phyloP scores from a whole-genome alignment of 495 filamentous ascomycete genomes.

The Penicillium simplicissimum region DNA sequence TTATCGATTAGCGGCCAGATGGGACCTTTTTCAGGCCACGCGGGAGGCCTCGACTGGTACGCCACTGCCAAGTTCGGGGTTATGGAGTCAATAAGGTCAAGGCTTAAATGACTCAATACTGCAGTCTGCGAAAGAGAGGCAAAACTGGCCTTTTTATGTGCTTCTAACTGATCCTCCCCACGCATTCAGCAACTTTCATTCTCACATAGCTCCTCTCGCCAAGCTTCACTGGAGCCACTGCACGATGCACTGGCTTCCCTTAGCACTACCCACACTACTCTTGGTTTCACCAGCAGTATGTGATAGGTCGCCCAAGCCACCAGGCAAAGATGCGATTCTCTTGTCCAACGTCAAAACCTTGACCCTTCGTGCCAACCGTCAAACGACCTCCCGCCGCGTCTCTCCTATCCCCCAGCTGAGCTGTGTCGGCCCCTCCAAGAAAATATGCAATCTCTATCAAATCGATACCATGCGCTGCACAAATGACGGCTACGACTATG shows the following conservation, averaged over 20 bases:
- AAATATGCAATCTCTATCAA: slow-evolving; percentile 60
- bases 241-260: slow-evolving; percentile 9
- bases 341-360: slow-evolving; percentile 76
- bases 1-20: slow-evolving; percentile 9
- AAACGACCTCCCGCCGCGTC: slow-evolving; percentile 75
- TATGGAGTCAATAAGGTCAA: neutral
- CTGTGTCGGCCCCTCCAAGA: slow-evolving; percentile 69
- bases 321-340: slow-evolving; percentile 62
- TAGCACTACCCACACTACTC: slow-evolving; percentile 25
- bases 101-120: slow-evolving; percentile 1
- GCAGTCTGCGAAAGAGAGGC: neutral
- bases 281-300: slow-evolving; percentile 30
- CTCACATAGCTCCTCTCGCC: neutral
- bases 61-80: neutral
- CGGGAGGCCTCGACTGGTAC: slow-evolving; percentile 3
- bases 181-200: neutral
- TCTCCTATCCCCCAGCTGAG: slow-evolving; percentile 77
- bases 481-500: slow-evolving; percentile 74
- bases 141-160: neutral
- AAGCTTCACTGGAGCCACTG: neutral
- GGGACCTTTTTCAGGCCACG: slow-evolving; percentile 12
- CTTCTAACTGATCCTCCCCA: neutral
- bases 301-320: slow-evolving; percentile 33
- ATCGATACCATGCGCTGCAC: slow-evolving; percentile 85
- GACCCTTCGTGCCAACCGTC: slow-evolving; percentile 63